Percentiles rank a stretch among this genome's conserved stretches.
Conservation (phyloP, 257 asterid species). For the Solanum gandarillasii region DNA sequence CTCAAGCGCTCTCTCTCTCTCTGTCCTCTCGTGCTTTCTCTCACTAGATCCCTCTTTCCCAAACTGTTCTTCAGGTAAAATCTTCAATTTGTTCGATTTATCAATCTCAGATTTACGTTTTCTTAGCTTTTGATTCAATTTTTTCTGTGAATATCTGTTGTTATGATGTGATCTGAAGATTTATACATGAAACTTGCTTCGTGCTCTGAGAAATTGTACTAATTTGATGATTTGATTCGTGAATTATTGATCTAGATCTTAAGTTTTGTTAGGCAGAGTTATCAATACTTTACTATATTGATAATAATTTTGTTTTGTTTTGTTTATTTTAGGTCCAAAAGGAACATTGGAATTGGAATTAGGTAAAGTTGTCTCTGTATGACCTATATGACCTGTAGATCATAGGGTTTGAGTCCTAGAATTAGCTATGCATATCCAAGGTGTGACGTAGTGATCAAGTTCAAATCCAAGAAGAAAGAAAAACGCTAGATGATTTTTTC, state of each 20-base stretch:
- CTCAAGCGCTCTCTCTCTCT: background rate
- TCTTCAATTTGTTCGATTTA: background rate
- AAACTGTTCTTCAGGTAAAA: background rate
- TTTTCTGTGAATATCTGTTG: background rate
- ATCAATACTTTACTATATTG: background rate
- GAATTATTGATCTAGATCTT: background rate
- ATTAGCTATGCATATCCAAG: background rate
- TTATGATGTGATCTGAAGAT: background rate
- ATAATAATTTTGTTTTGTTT: background rate
- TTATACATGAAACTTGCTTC: background rate
- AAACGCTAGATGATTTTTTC: background rate
- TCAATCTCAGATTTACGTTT: background rate
- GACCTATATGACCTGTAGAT: background rate
- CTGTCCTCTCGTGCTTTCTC: background rate
- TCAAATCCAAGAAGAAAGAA: too few relatives aligned
- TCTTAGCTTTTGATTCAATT: background rate
- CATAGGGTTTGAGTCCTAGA: background rate
- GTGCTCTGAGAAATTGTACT: background rate
- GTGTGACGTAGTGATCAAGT: background rate
- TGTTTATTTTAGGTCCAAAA: background rate
- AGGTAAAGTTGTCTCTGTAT: background rate
- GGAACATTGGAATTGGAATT: background rate
- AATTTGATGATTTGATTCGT: background rate
- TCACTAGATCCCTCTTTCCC: background rate
- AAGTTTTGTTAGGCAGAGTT: background rate